phyloP scores from a whole-genome alignment of 2,329 filamentous ascomycete species.

The Cladosporium sp. region DNA sequence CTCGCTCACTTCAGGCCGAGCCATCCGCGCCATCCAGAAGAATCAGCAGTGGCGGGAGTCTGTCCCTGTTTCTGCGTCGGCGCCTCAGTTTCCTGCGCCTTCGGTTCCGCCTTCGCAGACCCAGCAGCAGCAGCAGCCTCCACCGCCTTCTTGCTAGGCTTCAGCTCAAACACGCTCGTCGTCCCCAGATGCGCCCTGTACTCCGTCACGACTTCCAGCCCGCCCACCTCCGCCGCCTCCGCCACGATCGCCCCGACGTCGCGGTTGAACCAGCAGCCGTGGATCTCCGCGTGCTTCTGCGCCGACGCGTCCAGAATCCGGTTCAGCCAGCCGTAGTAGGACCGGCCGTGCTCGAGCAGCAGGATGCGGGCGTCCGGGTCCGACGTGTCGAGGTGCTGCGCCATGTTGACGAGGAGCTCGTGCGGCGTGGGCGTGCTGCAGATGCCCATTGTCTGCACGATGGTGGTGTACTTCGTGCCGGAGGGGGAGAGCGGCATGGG shows the following conservation, averaged over 20 bases:
- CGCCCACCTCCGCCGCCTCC: conserved; percentile 42
- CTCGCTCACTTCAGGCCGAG: conserved; percentile 9
- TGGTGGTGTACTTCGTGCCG: conserved; percentile 40
- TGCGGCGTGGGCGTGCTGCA: conserved; percentile 44
- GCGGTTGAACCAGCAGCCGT: conserved; percentile 50
- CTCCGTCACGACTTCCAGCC: conserved; percentile 41
- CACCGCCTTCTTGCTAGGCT: conserved; percentile 17
- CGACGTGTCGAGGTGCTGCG: conserved; percentile 30
- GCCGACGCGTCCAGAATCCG: conserved; percentile 40
- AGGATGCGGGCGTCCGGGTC: conserved; percentile 42
- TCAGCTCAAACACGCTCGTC: conserved; percentile 45
- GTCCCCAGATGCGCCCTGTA: conserved; percentile 44
- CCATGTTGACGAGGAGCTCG: conserved; percentile 40
- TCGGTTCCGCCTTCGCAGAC: neutral
- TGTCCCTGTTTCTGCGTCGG: too few relatives aligned
- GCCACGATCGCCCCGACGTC: conserved; percentile 45
- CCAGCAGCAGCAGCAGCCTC: neutral
- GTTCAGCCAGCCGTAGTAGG: conserved; percentile 44
- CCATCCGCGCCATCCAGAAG: conserved; percentile 14
- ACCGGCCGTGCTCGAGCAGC: conserved; percentile 46
- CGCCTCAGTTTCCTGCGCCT: neutral
- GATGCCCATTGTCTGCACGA: conserved; percentile 47
- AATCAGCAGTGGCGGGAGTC: too few relatives aligned
- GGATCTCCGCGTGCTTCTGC: conserved; percentile 41
- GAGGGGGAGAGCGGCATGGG: conserved; percentile 31